Conservation (phyloP, 2,329 filamentous ascomycete species). For the Cladosporium sp. region DNA sequence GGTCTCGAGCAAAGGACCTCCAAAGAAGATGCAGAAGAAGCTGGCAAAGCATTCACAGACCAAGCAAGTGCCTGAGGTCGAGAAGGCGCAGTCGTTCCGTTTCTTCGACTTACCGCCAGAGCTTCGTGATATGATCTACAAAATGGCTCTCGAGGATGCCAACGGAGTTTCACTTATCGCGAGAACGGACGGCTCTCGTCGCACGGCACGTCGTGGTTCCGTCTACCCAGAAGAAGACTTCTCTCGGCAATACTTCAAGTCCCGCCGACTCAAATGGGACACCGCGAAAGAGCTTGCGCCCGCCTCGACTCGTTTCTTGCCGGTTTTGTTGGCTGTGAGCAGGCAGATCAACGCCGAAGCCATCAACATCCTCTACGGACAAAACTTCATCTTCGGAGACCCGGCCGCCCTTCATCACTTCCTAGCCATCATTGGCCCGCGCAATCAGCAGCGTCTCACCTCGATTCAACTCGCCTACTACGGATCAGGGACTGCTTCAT, state of each 20-base stretch:
- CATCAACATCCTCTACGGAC: slow-evolving; percentile 24
- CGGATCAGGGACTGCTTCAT: slow-evolving; percentile 12
- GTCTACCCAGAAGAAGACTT: not conserved
- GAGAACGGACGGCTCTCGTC: not conserved
- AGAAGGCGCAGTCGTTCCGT: slow-evolving; percentile 9
- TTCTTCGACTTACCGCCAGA: slow-evolving; percentile 13
- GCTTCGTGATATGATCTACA: slow-evolving; percentile 14
- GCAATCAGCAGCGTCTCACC: slow-evolving; percentile 19
- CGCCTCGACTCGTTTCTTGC: slow-evolving; percentile 12
- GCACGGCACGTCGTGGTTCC: not conserved
- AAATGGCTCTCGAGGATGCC: slow-evolving; percentile 3
- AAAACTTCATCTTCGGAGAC: slow-evolving; percentile 20
- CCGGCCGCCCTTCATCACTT: slow-evolving; percentile 21
- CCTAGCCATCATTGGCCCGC: slow-evolving; percentile 21
- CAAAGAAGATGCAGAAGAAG: not conserved
- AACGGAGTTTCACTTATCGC: slow-evolving; percentile 4
- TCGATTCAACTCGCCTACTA: slow-evolving; percentile 20
- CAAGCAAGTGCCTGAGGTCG: not conserved
- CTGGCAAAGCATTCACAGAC: not conserved
- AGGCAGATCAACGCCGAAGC: slow-evolving; percentile 24
- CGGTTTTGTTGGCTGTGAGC: slow-evolving; percentile 24
- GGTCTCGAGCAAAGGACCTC: not conserved
- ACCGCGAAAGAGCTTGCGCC: not conserved
- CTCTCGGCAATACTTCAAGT: not conserved
- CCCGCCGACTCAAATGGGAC: not conserved